Base-by-base conservation (phyloP, 2,329 filamentous ascomycete species). In the Drechslerella dactyloides region DNA sequence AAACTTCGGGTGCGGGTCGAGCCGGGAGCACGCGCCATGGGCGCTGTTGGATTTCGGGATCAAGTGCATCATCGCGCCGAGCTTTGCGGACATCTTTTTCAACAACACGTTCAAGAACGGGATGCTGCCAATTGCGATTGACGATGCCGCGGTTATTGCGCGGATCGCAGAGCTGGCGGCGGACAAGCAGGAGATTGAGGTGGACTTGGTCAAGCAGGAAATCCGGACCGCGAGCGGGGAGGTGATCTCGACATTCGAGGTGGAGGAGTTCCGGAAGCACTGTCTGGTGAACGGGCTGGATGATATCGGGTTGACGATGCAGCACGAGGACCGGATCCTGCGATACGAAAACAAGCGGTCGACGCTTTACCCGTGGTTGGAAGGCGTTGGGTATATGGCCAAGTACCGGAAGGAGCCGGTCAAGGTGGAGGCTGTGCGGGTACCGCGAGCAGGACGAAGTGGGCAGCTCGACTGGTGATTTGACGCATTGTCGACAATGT, bases 91-190 rank as follows among this genome's bases (percentile, higher is more conserved):
- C 78, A 99, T 99, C 80, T 97, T 97, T 87, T 96, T 93, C 86
- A 97, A 96, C 86, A 99, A 99, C 84, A 94, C 90, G n/a, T 97
- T 97, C 86, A 97, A 99, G 85, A 99, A 99, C 83, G 93, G 93
- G 82, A 97, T 97, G 94, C 84, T 97, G 74, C 93, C 93, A 53
- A 87, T 97, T 73, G 82, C 84, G 69, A 89, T 97, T 78, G 82
- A 84, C 33, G 87, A 93, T 79, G 81, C 86, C 75, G 83, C 81
- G 0, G 84, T 85, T 33, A 82, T 97, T 2, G 84, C 89, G 48
- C 84, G 84, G 73, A 87, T 97, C 74, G 88, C 90, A 40, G 86
- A 83, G 24, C 90, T 96, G 80, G 93, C 93, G 35, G 84, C 84
- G 40, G 89, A 90, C 2, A 91, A 91, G 65, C 85, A 85, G 68